These are phyloP conservation scores for Phytophthora megakarya DNA, from an alignment of 352 stramenopile species.

Conservation along the genomic window DNA sequence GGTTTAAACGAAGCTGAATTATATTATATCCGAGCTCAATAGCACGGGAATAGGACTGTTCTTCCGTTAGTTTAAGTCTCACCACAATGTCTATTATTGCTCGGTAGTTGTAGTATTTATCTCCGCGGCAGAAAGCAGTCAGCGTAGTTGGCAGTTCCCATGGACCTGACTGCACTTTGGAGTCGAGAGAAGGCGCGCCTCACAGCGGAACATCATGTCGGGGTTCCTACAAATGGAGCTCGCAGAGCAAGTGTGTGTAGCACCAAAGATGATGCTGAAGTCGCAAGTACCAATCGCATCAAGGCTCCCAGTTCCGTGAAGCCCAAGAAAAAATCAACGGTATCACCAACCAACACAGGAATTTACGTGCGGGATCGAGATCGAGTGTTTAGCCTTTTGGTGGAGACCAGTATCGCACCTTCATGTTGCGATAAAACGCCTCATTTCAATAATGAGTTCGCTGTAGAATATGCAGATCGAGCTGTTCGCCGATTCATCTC, in stretches of 20 bases:
- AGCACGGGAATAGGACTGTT: no score
- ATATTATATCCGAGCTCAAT: no score
- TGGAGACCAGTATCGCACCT: constrained; percentile 45
- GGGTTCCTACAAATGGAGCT: neutral
- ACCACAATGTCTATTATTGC: constrained; percentile 25
- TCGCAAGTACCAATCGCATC: neutral
- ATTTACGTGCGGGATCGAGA: constrained; percentile 24
- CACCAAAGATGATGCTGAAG: constrained; percentile 2
- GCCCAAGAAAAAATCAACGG: constrained; percentile 21
- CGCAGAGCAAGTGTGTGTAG: constrained; percentile 16
- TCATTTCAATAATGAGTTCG: constrained; percentile 61
- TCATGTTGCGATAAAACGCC: constrained; percentile 1
- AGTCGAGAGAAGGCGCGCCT: constrained; percentile 54
- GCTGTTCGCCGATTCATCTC: constrained; percentile 28
- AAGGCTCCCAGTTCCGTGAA: constrained; percentile 10
- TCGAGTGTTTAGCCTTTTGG: constrained; percentile 37
- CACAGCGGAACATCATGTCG: constrained; percentile 11
- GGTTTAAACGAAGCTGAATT: no score
- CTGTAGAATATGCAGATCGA: constrained; percentile 63
- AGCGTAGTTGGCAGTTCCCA: constrained; percentile 18
- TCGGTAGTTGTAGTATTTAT: neutral
- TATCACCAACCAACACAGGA: neutral
- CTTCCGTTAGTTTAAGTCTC: no score
- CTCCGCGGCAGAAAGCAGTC: neutral
- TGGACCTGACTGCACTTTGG: constrained; percentile 67